Percentiles rank a stretch among this genome's conserved stretches.
Evolutionary conservation across 140 eudicot species (phyloP).

Genomic region (Senecio squalidus): DNA sequence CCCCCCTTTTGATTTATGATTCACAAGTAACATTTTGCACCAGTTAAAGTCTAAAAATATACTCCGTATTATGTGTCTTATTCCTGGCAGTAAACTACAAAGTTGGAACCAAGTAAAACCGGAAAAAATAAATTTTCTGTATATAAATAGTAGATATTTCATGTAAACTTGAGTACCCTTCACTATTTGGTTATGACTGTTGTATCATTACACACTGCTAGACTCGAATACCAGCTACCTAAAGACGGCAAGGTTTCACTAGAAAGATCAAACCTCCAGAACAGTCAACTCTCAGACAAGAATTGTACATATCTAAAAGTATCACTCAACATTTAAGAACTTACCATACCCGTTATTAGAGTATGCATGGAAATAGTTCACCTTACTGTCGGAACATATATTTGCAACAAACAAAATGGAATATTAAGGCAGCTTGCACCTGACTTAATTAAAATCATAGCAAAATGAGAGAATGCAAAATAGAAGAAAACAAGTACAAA

Average conservation of each 20-base stretch:
- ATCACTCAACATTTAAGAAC: too few species aligned
- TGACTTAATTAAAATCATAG: too few species aligned
- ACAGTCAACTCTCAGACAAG: too few species aligned
- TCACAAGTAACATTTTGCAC: slow-evolving; percentile 24
- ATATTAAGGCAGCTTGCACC: too few species aligned
- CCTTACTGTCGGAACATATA: too few species aligned
- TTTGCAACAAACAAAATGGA: too few species aligned
- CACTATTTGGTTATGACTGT: not conserved
- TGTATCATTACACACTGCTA: slow-evolving; percentile 7
- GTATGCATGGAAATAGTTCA: too few species aligned
- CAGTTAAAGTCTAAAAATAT: not conserved
- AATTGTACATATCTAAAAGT: too few species aligned
- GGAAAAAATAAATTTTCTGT: too few species aligned
- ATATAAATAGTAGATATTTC: not conserved
- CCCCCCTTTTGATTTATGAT: slow-evolving; percentile 68
- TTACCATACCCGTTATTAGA: too few species aligned
- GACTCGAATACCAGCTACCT: slow-evolving; percentile 6
- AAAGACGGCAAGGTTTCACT: not conserved
- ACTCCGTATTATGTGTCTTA: slow-evolving; percentile 8
- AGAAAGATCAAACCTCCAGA: not conserved
- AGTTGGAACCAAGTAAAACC: not conserved
- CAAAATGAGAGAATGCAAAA: too few species aligned
- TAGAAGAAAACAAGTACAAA: too few species aligned
- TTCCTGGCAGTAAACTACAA: slow-evolving; percentile 25
- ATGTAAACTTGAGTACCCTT: slow-evolving; percentile 3